Base-by-base conservation (phyloP, 805 yeast genomes). In the Hanseniaspora thailandica region DNA sequence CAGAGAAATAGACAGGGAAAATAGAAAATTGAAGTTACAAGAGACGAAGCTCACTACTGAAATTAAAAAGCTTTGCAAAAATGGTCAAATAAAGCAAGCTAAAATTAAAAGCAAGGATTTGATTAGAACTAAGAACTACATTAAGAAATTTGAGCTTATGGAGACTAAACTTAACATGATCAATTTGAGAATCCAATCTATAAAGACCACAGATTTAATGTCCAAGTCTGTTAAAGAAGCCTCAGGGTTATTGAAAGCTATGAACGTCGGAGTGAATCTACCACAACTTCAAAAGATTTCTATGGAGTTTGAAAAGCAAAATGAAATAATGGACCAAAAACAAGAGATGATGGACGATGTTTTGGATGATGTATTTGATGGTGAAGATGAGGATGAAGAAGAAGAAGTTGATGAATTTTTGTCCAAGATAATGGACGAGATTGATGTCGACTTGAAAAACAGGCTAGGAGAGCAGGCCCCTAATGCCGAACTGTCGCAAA, bases 301-400 rank as follows among this genome's bases (percentile, higher is more conserved):
- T 2, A 89, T 86, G 84, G 97, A 93, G 62, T 93, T 93, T 67
- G 95, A 93, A 62, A 81, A 79, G 62, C 95, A 90, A 63, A 86
- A 85, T 67, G 98, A 94, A 64, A 71, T 94, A 61, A 93, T 93
- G 97, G 97, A 90, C 67, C 98, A 93, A 70, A 82, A 95, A 63
- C 97, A 94, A 67, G 99, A 94, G 66, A 86, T 94, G 79, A 93
- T 93, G 84, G 98, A 93, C 65, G 98, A 93, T 65, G 94, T 96
- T 19, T 83, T 93, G 61, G 99, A 93, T 64, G 96, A 90, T 66
- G 85, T 93, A 19, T 87, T 93, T 93, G 55, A 46, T 17, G 95
- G 84, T 52, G 87, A 82, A 62, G 97, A 86, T 61, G 80, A 86
- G 55, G 87, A 77, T 23, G 94, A 85, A 56, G 95, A 84, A 57